A percentile compares a stretch with the other conserved stretches of the same genome.
Evolutionary conservation across 192 early-diverging fungal species (phyloP).

Genomic region (Backusella tarrabulga): DNA sequence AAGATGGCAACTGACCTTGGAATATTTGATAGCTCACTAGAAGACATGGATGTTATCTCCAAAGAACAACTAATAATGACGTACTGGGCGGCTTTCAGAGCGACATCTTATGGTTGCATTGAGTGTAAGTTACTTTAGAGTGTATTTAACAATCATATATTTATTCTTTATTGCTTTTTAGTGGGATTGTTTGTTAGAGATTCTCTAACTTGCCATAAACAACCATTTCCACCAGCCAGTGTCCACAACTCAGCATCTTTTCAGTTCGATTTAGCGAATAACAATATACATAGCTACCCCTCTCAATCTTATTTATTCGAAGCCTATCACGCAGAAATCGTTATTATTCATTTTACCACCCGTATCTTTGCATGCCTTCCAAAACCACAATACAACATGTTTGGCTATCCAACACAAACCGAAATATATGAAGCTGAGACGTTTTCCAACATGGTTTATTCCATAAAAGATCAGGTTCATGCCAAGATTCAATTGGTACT

Average conservation of each 20-base stretch:
- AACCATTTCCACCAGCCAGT: conserved; percentile 1
- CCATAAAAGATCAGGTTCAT: neutral
- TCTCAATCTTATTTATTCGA: conserved; percentile 1
- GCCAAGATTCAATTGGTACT: neutral
- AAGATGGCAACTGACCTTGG: conserved; percentile 9
- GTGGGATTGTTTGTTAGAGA: conserved; percentile 18
- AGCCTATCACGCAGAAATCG: neutral
- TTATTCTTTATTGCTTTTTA: neutral
- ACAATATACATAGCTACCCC: neutral
- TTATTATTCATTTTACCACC: neutral
- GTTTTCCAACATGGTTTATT: neutral
- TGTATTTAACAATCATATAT: too few species aligned
- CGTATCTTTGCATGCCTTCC: neutral
- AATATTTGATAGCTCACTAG: neutral
- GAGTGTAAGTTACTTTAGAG: conserved; percentile 18
- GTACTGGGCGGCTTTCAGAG: conserved; percentile 21
- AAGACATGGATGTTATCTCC: conserved; percentile 8
- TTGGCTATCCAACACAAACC: neutral
- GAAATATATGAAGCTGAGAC: neutral
- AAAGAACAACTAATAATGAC: conserved; percentile 16
- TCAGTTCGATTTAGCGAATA: conserved; percentile 7
- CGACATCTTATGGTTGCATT: conserved; percentile 16
- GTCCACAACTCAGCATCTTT: conserved; percentile 15
- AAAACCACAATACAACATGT: conserved; percentile 8
- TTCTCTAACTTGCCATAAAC: neutral